These are phyloP conservation scores for Platanus orientalis DNA, from an alignment of 164 flowering plant genomes.

Conservation along the genomic window DNA sequence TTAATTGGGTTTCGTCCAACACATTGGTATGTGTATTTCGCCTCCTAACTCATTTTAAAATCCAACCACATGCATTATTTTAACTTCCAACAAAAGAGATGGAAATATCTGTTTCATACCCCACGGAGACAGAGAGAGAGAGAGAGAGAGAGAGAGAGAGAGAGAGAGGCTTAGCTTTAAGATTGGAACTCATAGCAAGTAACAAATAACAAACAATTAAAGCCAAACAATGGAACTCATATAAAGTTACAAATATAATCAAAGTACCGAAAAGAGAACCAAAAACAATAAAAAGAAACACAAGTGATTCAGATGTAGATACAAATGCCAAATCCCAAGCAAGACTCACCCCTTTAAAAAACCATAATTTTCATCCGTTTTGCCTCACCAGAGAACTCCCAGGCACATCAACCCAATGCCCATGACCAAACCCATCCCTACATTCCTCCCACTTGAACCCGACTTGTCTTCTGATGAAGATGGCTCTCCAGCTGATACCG, in stretches of 20 bases:
- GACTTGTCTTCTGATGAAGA: slow-evolving; percentile 17
- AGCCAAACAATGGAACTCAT: too few relatives aligned
- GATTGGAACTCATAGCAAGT: too few relatives aligned
- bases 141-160: too few relatives aligned
- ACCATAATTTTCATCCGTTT: not conserved
- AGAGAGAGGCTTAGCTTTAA: too few relatives aligned
- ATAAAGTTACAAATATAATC: not conserved
- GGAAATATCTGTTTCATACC: too few relatives aligned
- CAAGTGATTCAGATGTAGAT: not conserved
- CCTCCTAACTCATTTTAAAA: too few relatives aligned
- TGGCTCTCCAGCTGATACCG: not conserved
- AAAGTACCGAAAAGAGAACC: not conserved
- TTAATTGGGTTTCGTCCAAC: too few relatives aligned
- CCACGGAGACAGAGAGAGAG: too few relatives aligned
- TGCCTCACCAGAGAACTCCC: slow-evolving; percentile 27
- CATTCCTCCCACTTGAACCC: slow-evolving; percentile 21
- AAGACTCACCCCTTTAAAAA: not conserved
- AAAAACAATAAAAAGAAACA: not conserved
- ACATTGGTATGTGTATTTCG: too few relatives aligned
- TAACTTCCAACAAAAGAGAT: too few relatives aligned
- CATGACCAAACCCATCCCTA: slow-evolving; percentile 33
- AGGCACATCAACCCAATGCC: slow-evolving; percentile 39
- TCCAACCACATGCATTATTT: too few relatives aligned
- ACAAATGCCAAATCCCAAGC: not conserved
- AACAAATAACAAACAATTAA: too few relatives aligned